Percentiles rank a stretch among this genome's conserved stretches.
Evolutionary conservation across 164 flowering plant species (phyloP).

Genomic region (Stephania japonica): DNA sequence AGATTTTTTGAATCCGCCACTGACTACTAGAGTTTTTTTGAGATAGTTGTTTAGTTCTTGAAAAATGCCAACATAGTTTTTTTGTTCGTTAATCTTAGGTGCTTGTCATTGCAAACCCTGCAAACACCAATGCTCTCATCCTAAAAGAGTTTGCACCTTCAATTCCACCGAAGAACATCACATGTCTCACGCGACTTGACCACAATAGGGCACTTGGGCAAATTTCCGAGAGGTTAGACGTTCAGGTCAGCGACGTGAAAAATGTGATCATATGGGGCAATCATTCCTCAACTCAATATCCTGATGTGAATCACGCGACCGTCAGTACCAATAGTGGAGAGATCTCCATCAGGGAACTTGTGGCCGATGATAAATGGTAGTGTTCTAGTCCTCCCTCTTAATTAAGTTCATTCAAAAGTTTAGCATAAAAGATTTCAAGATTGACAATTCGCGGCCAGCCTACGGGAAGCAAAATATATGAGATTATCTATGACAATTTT

Average conservation of each 20-base stretch:
- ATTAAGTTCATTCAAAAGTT: neutral
- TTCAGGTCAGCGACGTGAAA: constrained; percentile 61
- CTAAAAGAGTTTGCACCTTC: constrained; percentile 89
- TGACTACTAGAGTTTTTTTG: neutral
- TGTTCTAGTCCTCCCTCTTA: neutral
- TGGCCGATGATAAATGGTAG: constrained; percentile 69
- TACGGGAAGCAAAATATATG: neutral
- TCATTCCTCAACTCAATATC: constrained; percentile 90
- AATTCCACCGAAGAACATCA: constrained; percentile 77
- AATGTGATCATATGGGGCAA: constrained; percentile 91
- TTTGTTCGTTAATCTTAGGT: constrained; percentile 37
- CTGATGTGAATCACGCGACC: constrained; percentile 81
- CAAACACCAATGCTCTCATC: constrained; percentile 84
- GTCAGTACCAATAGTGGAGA: constrained; percentile 41
- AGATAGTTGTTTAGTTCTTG: neutral
- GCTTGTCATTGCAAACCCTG: constrained; percentile 83
- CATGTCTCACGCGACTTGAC: constrained; percentile 81
- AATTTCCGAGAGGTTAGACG: constrained; percentile 62
- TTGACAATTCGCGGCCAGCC: neutral
- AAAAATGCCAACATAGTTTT: neutral
- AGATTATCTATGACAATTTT: neutral
- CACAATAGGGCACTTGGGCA: constrained; percentile 87
- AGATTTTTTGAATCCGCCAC: neutral
- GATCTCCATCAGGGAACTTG: constrained; percentile 48
- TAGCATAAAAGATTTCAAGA: neutral